Evolutionary conservation across 495 filamentous ascomycete species (phyloP).

Genomic region (Penicillium crystallinum): DNA sequence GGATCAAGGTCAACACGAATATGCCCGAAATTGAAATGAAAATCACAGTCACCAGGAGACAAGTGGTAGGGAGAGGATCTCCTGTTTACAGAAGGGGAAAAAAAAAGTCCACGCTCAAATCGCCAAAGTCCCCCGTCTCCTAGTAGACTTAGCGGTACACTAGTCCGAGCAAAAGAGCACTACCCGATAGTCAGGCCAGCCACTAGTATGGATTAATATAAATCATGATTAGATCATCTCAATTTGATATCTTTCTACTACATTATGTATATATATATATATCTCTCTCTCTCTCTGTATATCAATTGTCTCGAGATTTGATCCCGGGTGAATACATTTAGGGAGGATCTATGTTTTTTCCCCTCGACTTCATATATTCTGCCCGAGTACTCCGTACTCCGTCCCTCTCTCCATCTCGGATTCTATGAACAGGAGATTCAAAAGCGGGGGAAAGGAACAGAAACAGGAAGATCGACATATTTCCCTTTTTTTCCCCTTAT

Average conservation of each 20-base stretch:
- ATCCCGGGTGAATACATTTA: too few species aligned
- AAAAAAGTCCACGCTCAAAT: not conserved
- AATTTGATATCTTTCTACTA: too few species aligned
- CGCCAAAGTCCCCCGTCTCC: not conserved
- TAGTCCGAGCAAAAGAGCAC: conserved; percentile 7
- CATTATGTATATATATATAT: too few species aligned
- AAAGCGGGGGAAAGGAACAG: not conserved
- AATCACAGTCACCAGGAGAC: not conserved
- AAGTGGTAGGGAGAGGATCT: not conserved
- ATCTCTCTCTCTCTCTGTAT: too few species aligned
- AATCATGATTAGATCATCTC: not conserved
- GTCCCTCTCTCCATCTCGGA: not conserved
- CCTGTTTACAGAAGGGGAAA: not conserved
- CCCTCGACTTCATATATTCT: too few species aligned
- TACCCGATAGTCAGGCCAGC: not conserved
- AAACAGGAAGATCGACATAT: not conserved
- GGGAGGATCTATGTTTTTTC: too few species aligned
- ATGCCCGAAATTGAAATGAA: not conserved
- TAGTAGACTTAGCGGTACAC: conserved; percentile 11
- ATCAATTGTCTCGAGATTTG: too few species aligned
- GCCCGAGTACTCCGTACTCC: too few species aligned
- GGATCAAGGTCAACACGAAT: conserved; percentile 6
- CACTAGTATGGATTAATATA: not conserved
- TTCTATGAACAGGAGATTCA: not conserved
- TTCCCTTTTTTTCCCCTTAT: not conserved